These are phyloP conservation scores for Neospora caninum DNA, from an alignment of 169 alveolate species.

Conservation along the genomic window DNA sequence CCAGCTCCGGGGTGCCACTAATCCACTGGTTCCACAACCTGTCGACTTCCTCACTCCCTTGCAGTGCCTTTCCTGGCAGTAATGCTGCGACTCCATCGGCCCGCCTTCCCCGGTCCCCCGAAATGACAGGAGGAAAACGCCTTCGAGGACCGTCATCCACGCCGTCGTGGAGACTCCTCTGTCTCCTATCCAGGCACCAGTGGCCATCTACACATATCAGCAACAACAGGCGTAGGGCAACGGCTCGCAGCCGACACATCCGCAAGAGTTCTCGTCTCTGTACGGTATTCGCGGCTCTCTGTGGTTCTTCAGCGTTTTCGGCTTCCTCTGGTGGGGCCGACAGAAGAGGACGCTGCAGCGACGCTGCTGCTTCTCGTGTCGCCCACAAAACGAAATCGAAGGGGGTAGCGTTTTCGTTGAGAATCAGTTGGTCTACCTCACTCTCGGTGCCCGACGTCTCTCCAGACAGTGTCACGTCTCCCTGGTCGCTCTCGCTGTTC, in stretches of 20 bases:
- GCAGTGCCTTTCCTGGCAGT: not conserved
- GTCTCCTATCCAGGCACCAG: not conserved
- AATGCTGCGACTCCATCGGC: not conserved
- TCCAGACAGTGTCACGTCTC: not conserved
- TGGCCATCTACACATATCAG: not conserved
- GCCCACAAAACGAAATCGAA: constrained; percentile 20
- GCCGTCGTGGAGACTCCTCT: not conserved
- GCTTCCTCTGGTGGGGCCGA: not conserved
- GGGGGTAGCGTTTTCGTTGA: not conserved
- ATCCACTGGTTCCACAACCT: not conserved
- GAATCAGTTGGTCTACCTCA: not conserved
- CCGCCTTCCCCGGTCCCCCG: not conserved
- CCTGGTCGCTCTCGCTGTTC: not conserved
- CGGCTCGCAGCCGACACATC: constrained; percentile 3
- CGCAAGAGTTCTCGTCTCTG: not conserved
- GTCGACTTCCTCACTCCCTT: not conserved
- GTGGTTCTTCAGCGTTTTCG: not conserved
- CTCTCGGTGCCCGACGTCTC: not conserved
- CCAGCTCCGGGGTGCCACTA: not conserved
- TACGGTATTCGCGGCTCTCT: not conserved
- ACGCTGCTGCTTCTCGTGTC: not conserved
- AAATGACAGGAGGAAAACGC: too few species aligned
- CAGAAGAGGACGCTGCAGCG: constrained; percentile 10
- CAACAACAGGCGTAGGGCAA: constrained; percentile 7
- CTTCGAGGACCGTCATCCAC: too few species aligned